Percentiles rank a stretch among this genome's conserved stretches.
Evolutionary conservation across 2,329 filamentous ascomycete species (phyloP).

Genomic region (Phaeosphaeria sp.): DNA sequence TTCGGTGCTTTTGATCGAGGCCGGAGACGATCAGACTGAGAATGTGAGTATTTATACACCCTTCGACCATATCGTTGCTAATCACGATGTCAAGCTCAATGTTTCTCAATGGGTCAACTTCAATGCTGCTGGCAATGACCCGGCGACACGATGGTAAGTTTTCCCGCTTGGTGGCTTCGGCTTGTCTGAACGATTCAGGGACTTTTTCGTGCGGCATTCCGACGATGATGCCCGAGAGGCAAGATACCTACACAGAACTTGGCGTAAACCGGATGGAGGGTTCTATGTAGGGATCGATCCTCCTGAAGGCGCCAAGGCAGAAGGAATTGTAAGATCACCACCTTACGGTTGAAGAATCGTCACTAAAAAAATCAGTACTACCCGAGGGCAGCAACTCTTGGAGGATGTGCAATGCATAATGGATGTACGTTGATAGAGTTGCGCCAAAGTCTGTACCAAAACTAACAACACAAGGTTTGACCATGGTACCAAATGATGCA

Average conservation of each 20-base stretch:
- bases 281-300: conserved; percentile 62
- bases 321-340: conserved; percentile 54
- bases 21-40: conserved; percentile 60
- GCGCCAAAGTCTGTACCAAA: background rate
- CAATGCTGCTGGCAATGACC: conserved; percentile 62
- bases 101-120: conserved; percentile 59
- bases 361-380: conserved; percentile 50
- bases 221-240: conserved; percentile 59
- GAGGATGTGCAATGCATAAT: conserved; percentile 68
- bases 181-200: conserved; percentile 45
- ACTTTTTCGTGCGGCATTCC: conserved; percentile 69
- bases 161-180: background rate
- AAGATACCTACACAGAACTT: conserved; percentile 65
- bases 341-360: background rate
- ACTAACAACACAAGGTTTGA: conserved; percentile 17
- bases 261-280: conserved; percentile 58
- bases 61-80: background rate
- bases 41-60: conserved; percentile 9
- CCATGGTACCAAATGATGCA: conserved; percentile 62
- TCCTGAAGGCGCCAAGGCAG: conserved; percentile 57
- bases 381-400: conserved; percentile 63
- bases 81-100: conserved; percentile 32
- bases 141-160: conserved; percentile 54
- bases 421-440: conserved; percentile 50
- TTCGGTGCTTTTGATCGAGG: conserved; percentile 65